Base-by-base conservation (phyloP, 2,329 filamentous ascomycete genomes). In the Gyromitra esculenta region DNA sequence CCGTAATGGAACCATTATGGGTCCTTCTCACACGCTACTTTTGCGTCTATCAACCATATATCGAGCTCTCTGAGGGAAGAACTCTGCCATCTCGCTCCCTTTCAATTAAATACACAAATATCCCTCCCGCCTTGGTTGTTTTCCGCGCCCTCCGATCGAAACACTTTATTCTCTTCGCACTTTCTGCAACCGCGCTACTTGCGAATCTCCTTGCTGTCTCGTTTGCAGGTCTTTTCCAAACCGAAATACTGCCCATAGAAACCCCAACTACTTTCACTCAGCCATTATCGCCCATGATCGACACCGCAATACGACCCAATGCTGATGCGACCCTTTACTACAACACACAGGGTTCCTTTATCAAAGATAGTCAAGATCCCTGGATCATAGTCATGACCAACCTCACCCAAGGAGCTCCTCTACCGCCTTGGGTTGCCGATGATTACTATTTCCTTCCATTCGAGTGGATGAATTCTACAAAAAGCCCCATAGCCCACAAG, bases 1-100 rank as follows among this genome's bases (percentile, higher is more conserved):
- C 88, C 0, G 67, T 89, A 0, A 83, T 89, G 0, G 89, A 91
- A 45, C 88, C 89, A 0, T 84, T 87, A 0, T 89, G 88, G 86
- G 82, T 88, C 0, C 79, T 89, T 0, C 73, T 91, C 0, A 90
- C 88, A 54, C 84, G 88, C 0, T 69, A 87, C 0, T 78, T 89
- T 0, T 89, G 87, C 52, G 80, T 89, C 8, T 77, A 90, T 0
- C 86, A 89, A 39, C 89, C 89, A 0, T 86, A 89, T n/a, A 84
- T 87, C 1, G 85, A 87, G 13, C 81, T 90, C 0, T 83, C 84
- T 31, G 75, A 79, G 6, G 85, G 87, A 0, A 82, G 83, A 7
- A 83, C 85, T 0, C 63, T 74, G 0, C 76, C 84, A 0, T 83
- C 84, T 0, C 81, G 82, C 0, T 85, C 87, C 0, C 76, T 88